Evolutionary conservation across 2,329 filamentous ascomycete species (phyloP), one percentile per base, ranked within the genome.

Genomic region (Ophiostoma ips): DNA sequence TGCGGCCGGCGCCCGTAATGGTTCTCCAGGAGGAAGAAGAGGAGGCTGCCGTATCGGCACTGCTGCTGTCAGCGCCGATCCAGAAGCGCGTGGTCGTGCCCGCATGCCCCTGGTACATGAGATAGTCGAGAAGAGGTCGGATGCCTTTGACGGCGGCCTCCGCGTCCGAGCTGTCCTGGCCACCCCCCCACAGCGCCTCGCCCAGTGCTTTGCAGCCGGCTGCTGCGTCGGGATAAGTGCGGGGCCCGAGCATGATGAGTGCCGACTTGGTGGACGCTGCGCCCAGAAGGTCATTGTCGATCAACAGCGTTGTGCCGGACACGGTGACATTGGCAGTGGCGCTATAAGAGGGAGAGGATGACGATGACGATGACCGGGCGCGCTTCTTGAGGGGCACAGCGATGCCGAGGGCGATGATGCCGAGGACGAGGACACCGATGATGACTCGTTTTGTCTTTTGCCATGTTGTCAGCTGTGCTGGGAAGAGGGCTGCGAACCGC

Each of bases 271-370:
- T 60, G 9, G 57, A 55, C 4, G 63, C 58, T 35, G 63, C 28
- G n/a, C 66, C 67, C 58, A 63, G 61, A 33, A 70, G 62, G 47
- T 70, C 66, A 57, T 69, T 70, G 52, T 67, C 62, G 41, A 66
- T 59, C 24, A 69, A 51, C 24, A 70, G 58, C 6, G 63, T 65
- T 38, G 68, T 54, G 30, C 64, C 64, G 1, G 65, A 64, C 33
- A 45, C 43, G 13, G 41, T 12, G 7, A 30, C 33, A 31, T 30
- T 41, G 18, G 38, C 36, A 13, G 37, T n/a, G 15, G 21, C 28
- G 9, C 31, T 34, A 36, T 46, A 35, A 8, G 4, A 8, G 5
- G 8, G 24, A 4, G 24, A 28, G 5, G 40, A 34, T 24, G 21
- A 28, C 24, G 24, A 28, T 8, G 40, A 34, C 33, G 21, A 28